These are phyloP conservation scores for Aspergillus flavus DNA, from an alignment of 2,329 filamentous ascomycete species.

Conservation along the genomic window DNA sequence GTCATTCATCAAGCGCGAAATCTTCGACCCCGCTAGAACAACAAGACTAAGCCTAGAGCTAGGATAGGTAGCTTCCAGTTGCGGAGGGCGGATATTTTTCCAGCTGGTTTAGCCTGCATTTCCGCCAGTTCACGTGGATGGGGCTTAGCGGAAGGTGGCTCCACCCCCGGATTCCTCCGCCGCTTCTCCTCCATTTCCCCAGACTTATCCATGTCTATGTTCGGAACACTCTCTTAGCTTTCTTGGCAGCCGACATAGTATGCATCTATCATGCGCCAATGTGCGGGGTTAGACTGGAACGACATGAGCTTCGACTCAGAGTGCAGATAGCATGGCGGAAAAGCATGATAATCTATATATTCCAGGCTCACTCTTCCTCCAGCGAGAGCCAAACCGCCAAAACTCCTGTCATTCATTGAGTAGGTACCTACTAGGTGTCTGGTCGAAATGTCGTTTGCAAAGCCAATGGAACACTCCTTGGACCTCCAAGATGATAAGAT, in stretches of 20 bases:
- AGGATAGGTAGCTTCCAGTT: not conserved
- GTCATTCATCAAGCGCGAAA: not conserved
- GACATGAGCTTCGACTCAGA: not conserved
- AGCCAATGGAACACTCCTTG: not conserved
- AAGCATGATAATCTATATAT: not conserved
- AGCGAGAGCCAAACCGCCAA: not conserved
- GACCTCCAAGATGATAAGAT: slow-evolving; percentile 7
- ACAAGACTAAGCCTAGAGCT: not conserved
- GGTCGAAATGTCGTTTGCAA: not conserved
- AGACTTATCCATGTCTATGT: not conserved
- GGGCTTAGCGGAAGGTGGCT: not conserved
- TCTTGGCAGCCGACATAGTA: not conserved
- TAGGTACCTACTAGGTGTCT: not conserved
- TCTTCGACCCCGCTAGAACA: not conserved
- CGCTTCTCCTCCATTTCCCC: not conserved
- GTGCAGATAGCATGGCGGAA: not conserved
- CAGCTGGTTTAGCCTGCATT: not conserved
- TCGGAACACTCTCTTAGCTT: not conserved
- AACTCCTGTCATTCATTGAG: no score
- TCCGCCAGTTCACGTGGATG: not conserved
- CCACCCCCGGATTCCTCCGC: not conserved
- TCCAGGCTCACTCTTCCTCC: not conserved
- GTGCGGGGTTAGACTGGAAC: not conserved
- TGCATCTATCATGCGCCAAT: not conserved
- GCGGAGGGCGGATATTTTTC: not conserved